A percentile compares a stretch with the other conserved stretches of the same genome.
phyloP scores from a whole-genome alignment of 2,329 filamentous ascomycete species.

The Amphichorda felina region DNA sequence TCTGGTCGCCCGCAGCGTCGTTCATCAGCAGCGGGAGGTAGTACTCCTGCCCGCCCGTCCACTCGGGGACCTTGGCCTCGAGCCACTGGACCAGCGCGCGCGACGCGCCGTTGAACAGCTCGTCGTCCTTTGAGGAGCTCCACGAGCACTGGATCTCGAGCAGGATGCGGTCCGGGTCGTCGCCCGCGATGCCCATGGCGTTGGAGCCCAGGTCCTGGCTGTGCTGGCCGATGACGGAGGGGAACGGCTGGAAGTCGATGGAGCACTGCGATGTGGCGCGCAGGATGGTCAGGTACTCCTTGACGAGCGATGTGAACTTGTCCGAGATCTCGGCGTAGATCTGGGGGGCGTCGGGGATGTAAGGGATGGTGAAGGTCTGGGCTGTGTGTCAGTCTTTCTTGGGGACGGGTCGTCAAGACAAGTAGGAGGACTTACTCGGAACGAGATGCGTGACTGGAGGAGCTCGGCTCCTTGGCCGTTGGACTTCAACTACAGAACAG shows the following conservation, averaged over 20 bases:
- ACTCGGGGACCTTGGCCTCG: slow-evolving; percentile 9
- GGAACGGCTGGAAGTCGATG: slow-evolving; percentile 19
- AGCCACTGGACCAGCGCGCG: slow-evolving; percentile 9
- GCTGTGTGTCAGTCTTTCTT: neutral
- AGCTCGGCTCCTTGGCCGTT: slow-evolving; percentile 8
- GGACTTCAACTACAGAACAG: slow-evolving; percentile 7
- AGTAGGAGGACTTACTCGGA: slow-evolving; percentile 7
- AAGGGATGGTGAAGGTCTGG: slow-evolving; percentile 13
- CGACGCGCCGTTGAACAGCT: slow-evolving; percentile 8
- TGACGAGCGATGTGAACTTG: slow-evolving; percentile 13
- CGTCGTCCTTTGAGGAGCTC: slow-evolving; percentile 8
- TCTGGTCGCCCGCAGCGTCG: slow-evolving; percentile 20
- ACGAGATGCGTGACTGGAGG: slow-evolving; percentile 7
- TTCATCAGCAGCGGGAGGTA: slow-evolving; percentile 21
- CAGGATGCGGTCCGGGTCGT: slow-evolving; percentile 10
- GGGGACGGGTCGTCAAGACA: too few relatives aligned
- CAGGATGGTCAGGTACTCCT: slow-evolving; percentile 10
- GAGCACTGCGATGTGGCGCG: slow-evolving; percentile 12
- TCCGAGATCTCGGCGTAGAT: slow-evolving; percentile 20
- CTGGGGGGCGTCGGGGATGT: slow-evolving; percentile 9
- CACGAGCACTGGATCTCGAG: slow-evolving; percentile 14
- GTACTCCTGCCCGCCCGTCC: slow-evolving; percentile 7
- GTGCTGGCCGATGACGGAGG: slow-evolving; percentile 11
- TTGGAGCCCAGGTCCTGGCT: slow-evolving; percentile 11
- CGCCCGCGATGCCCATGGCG: slow-evolving; percentile 10